Evolutionary conservation across 768 basidiomycete genomes (phyloP).

Genomic region (Tricholoma sp.): DNA sequence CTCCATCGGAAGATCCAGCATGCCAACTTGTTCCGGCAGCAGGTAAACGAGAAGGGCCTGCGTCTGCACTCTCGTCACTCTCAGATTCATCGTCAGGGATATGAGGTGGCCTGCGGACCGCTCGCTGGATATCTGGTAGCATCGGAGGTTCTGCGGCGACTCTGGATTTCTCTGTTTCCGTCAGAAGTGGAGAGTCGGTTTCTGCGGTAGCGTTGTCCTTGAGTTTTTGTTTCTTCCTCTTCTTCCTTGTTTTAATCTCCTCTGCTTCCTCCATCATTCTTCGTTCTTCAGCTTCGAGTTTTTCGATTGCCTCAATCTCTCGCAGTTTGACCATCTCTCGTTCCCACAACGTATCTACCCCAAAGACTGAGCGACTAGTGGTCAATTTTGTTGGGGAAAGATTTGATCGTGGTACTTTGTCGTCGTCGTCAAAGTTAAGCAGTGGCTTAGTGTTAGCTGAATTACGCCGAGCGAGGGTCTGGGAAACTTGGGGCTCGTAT

Average conservation of each 20-base stretch:
- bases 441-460: conserved; percentile 60
- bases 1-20: conserved; percentile 65
- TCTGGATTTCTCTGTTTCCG: conserved; percentile 19
- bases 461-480: conserved; percentile 38
- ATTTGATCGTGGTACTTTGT: conserved; percentile 25
- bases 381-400: conserved; percentile 23
- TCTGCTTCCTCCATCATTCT: conserved; percentile 41
- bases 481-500: conserved; percentile 33
- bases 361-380: conserved; percentile 78
- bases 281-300: conserved; percentile 47
- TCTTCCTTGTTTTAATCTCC: conserved; percentile 43
- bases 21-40: conserved; percentile 32
- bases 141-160: conserved; percentile 37
- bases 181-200: conserved; percentile 4
- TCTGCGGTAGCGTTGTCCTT: conserved; percentile 17
- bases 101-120: conserved; percentile 33
- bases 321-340: conserved; percentile 78
- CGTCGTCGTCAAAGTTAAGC: conserved; percentile 56
- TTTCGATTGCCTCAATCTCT: conserved; percentile 69
- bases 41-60: conserved; percentile 10
- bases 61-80: conserved; percentile 44
- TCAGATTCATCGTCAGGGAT: conserved; percentile 45
- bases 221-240: conserved; percentile 44
- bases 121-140: conserved; percentile 39
- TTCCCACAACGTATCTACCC: conserved; percentile 92